Conservation (phyloP, 108 stramenopile genomes). For the Chaetoceros tenuissimus region DNA sequence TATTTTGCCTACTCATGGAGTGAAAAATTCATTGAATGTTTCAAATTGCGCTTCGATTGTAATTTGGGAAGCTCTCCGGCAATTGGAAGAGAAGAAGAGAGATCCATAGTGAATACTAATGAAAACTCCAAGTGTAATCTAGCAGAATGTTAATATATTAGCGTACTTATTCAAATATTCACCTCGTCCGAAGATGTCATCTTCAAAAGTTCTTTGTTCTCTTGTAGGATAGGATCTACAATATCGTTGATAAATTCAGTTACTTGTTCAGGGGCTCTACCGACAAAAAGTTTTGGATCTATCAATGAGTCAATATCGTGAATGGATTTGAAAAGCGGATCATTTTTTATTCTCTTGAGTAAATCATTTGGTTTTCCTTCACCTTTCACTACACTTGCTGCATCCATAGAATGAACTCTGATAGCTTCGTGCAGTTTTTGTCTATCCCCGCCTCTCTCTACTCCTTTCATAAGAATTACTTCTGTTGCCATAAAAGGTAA, state of each 20-base stretch:
- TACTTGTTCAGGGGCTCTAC: conserved; percentile 92
- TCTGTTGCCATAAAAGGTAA: conserved; percentile 99
- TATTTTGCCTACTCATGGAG: conserved; percentile 39
- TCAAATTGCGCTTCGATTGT: conserved; percentile 46
- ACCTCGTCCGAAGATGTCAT: conserved; percentile 82
- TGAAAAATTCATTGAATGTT: conserved; percentile 48
- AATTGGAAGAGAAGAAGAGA: conserved; percentile 14
- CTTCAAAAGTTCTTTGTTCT: conserved; percentile 58
- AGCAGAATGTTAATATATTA: no score
- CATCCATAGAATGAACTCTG: conserved; percentile 96
- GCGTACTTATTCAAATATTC: conserved; percentile 84
- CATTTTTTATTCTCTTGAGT: conserved; percentile 87
- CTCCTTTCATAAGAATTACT: conserved; percentile 97
- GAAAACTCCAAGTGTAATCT: no score
- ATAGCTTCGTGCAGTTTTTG: conserved; percentile 98
- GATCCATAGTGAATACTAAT: conserved; percentile 15
- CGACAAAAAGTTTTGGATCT: conserved; percentile 92
- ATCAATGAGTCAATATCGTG: conserved; percentile 87
- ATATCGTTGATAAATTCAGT: conserved; percentile 90
- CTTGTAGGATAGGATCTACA: conserved; percentile 80
- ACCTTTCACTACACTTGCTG: conserved; percentile 95
- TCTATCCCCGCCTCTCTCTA: conserved; percentile 96
- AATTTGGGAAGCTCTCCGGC: conserved; percentile 37
- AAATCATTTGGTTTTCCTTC: conserved; percentile 97
- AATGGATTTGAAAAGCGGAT: conserved; percentile 81